A percentile compares a stretch with the other conserved stretches of the same genome.
Conservation (phyloP, 2,329 filamentous ascomycete species). For the Seiridium cupressi region DNA sequence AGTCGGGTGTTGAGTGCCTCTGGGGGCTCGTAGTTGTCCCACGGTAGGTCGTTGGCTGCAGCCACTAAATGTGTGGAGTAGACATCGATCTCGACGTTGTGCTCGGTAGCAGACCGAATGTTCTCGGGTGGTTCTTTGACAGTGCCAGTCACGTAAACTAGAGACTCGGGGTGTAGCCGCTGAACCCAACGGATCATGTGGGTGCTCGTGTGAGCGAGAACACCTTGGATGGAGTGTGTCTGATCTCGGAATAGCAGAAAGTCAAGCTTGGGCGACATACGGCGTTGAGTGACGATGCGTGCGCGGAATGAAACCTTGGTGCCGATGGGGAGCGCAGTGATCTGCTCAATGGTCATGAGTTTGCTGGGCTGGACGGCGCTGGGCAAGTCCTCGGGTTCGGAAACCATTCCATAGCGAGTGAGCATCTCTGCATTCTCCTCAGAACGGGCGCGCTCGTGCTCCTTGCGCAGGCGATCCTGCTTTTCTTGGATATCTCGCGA, state of each 20-base stretch:
- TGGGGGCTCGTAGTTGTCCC: conserved; percentile 59
- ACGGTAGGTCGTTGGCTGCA: conserved; percentile 41
- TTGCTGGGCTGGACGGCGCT: conserved; percentile 10
- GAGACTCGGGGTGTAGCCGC: conserved; percentile 72
- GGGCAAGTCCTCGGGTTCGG: conserved; percentile 13
- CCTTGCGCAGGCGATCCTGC: conserved; percentile 20
- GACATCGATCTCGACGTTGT: conserved; percentile 72
- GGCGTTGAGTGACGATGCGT: conserved; percentile 75
- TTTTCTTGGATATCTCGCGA: conserved; percentile 22
- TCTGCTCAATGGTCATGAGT: conserved; percentile 37
- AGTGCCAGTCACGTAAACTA: conserved; percentile 72
- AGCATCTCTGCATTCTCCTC: conserved; percentile 15
- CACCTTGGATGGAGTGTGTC: conserved; percentile 78
- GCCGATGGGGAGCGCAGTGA: conserved; percentile 37
- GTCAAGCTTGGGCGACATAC: conserved; percentile 75
- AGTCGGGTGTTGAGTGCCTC: conserved; percentile 67
- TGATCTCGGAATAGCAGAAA: conserved; percentile 87
- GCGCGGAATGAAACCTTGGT: conserved; percentile 65
- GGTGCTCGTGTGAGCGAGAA: conserved; percentile 43
- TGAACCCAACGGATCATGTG: conserved; percentile 85
- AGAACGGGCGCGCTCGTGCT: conserved; percentile 21
- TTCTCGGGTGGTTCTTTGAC: conserved; percentile 72
- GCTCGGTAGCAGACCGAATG: conserved; percentile 71
- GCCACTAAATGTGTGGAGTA: conserved; percentile 48
- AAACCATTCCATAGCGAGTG: conserved; percentile 15